phyloP scores from a whole-genome alignment of 176 grass and related monocot species.

The Bothriochloa decipiens region DNA sequence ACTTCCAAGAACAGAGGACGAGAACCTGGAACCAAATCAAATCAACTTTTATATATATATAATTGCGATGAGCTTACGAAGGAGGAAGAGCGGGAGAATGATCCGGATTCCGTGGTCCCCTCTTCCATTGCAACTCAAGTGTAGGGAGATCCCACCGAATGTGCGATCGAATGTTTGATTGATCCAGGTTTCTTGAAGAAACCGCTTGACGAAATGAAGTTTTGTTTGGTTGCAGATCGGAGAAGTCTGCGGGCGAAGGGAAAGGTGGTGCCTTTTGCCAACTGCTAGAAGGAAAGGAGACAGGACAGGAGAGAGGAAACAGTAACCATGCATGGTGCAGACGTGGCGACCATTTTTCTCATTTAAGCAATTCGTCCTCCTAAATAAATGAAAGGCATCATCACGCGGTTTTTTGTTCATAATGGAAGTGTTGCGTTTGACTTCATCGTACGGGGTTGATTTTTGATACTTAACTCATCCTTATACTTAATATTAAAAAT shows the following conservation, averaged over 20 bases:
- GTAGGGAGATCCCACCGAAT: neutral
- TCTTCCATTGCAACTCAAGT: slow-evolving; percentile 41
- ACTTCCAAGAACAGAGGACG: neutral
- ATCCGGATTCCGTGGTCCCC: slow-evolving; percentile 25
- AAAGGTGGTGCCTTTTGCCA: slow-evolving; percentile 21
- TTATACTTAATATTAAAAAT: too few species aligned
- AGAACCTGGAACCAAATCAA: neutral
- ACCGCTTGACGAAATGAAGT: neutral
- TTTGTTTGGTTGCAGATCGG: slow-evolving; percentile 4
- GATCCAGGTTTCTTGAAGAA: slow-evolving; percentile 15
- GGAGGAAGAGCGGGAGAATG: slow-evolving; percentile 56
- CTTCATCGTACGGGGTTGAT: too few species aligned
- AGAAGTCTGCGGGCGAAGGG: slow-evolving; percentile 24
- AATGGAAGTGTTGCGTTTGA: too few species aligned
- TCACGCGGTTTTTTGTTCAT: too few species aligned
- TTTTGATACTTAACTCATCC: too few species aligned
- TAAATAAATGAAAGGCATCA: neutral
- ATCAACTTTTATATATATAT: neutral
- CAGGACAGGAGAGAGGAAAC: neutral
- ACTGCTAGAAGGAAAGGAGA: neutral
- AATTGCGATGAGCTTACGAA: slow-evolving; percentile 40
- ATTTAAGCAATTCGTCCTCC: neutral
- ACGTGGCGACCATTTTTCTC: slow-evolving; percentile 23
- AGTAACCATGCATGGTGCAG: neutral
- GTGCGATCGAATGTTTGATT: neutral